Evolutionary conservation across 345 rosid genomes (phyloP), one percentile per base, ranked within the genome.

Genomic region (Pistacia atlantica): DNA sequence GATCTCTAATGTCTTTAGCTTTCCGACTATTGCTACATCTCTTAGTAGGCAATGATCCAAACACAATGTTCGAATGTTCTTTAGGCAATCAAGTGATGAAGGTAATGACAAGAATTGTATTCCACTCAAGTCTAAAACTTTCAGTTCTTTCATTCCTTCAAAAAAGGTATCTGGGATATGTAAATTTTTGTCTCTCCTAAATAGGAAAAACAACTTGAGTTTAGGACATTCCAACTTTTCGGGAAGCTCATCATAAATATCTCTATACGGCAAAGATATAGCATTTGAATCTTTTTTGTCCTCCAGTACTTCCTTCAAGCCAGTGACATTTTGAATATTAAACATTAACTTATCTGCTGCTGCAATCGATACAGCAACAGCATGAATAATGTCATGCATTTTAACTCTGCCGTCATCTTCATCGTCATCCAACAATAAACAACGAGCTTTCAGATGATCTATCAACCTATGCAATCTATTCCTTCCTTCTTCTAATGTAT

Each of bases 321-420:
- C n/a, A 2, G 79, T 13, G n/a, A 11, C 59, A 42, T 61, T 69
- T 25, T 20, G 18, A 2, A 83, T 16, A 28, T 25, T 14, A 59
- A 78, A 45, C 28, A 64, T 20, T 5, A 45, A 70, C 3, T 67
- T 56, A n/a, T n/a, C n/a, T 46, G 28, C 52, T 5, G 78, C 31
- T 16, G 80, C 81, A 1, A 81, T 73, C 2, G 78, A 58, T 5
- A 61, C 4, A 3, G 86, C 82, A 7, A 69, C 69, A 11, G 45
- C 13, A 42, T 9, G 75, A 17, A 83, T 67, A 6, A 78, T 54
- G 33, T 82, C 77, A 57, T 85, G 86, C 76, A 85, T 81, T 49
- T 61, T 78, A 31, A 81, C 66, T 25, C n/a, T n/a, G n/a, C n/a
- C n/a, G n/a, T 25, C 1, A 25, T 0, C 0, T 0, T 25, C 0